Evolutionary conservation across 345 rosid species (phyloP), one percentile per base, ranked within the genome.

Genomic region (Lagerstroemia speciosa): DNA sequence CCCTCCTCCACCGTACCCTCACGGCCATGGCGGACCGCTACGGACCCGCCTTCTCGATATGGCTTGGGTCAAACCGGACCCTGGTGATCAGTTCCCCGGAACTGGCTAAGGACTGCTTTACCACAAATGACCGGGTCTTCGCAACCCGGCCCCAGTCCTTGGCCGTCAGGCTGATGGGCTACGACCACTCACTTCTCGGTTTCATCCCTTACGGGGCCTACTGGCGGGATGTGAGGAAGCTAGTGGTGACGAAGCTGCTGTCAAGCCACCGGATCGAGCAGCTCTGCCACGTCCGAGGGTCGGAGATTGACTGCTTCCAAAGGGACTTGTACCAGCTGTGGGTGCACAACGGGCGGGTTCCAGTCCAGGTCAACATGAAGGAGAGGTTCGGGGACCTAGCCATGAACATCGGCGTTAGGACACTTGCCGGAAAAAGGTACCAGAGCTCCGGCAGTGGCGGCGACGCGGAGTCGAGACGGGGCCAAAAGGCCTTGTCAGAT

Each of bases 151-250:
- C 81, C 8, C 16, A 14, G 19, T 16, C 55, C 32, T 29, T 71
- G 12, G 83, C 85, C 27, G 72, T 82, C 5, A 76, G 71, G 71
- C 73, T 76, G 0, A 62, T 79, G 26, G 76, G 78, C 38, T 84
- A 74, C 61, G 3, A 74, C 40, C 69, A 41, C 34, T 79, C 79
- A 26, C 78, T 81, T 83, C 74, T 81, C 16, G 82, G 83, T 10
- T 74, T 81, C 14, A 76, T 82, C 50, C 82, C 85, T 50, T 81
- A 79, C 1, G 78, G 87, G 0, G 20, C 68, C 36, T 79, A 74
- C 77, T 79, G 83, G 81, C 73, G 74, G 3, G 83, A 84, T 62
- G 78, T 78, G 72, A 79, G 73, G 29, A 81, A 81, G 75, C 69
- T 76, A 6, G 53, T 66, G 0, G 67, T 62, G 0, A 3, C 71